phyloP scores from a whole-genome alignment of 345 rosid species.

The Durio zibethinus region DNA sequence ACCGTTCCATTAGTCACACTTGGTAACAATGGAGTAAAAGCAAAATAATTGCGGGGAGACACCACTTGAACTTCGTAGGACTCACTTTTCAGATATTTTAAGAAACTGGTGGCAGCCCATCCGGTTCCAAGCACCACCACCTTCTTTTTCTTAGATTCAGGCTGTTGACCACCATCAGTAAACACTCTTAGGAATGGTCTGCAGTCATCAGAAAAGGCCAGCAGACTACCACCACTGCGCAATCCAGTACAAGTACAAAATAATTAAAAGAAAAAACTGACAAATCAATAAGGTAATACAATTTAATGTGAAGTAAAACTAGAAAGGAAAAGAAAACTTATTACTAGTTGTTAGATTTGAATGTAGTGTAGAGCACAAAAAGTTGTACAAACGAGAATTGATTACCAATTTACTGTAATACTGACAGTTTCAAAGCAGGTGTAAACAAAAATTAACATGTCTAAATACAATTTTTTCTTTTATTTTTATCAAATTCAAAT shows the following conservation, averaged over 20 bases:
- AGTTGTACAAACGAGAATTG: too few species aligned
- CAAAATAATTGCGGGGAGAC: slow-evolving; percentile 75
- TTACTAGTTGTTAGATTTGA: too few species aligned
- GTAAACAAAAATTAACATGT: too few species aligned
- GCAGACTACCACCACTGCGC: slow-evolving; percentile 55
- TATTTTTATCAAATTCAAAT: too few species aligned
- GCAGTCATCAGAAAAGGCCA: slow-evolving; percentile 48
- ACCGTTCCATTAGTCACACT: slow-evolving; percentile 82
- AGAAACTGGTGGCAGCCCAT: slow-evolving; percentile 77
- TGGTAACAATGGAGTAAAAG: slow-evolving; percentile 81
- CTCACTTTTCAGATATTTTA: slow-evolving; percentile 51
- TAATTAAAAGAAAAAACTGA: not conserved
- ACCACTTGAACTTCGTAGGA: slow-evolving; percentile 63
- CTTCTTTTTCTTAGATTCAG: slow-evolving; percentile 48
- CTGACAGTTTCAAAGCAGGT: too few species aligned
- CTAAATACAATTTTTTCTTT: too few species aligned
- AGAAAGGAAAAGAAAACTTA: too few species aligned
- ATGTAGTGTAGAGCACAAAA: too few species aligned
- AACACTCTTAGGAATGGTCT: slow-evolving; percentile 18
- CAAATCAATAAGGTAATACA: not conserved
- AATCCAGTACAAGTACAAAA: too few species aligned
- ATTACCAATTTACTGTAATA: too few species aligned
- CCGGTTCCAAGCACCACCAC: slow-evolving; percentile 82
- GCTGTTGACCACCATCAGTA: slow-evolving; percentile 17
- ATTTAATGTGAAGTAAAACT: too few species aligned